Evolutionary conservation across 2,329 filamentous ascomycete species (phyloP).

Genomic region (Sarocladiaceae sp.): DNA sequence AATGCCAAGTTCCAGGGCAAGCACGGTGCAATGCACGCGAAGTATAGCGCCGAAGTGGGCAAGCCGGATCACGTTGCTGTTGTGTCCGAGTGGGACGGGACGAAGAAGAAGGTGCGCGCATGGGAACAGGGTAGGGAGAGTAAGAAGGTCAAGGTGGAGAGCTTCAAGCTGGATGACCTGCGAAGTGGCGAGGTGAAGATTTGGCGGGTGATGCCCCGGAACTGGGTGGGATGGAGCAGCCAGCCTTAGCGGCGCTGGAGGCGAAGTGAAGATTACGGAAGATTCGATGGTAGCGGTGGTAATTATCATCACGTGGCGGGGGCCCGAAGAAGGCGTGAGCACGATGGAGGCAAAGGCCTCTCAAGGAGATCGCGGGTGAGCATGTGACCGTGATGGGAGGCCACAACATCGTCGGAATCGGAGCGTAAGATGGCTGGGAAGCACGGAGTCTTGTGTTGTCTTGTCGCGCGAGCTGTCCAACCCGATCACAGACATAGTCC

Average conservation of each 20-base stretch:
- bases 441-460: not conserved
- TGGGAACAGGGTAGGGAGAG: conserved; percentile 95
- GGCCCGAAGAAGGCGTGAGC: not conserved
- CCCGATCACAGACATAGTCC: no score
- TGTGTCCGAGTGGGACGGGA: conserved; percentile 95
- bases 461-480: no score
- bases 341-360: not conserved
- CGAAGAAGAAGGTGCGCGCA: conserved; percentile 91
- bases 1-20: conserved; percentile 95
- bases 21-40: conserved; percentile 89
- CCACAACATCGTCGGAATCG: no score
- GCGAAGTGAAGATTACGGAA: conserved; percentile 12
- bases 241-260: conserved; percentile 41
- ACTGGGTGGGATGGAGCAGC: conserved; percentile 85
- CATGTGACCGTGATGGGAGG: not conserved
- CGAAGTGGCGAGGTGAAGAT: conserved; percentile 93
- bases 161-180: conserved; percentile 87
- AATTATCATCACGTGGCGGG: not conserved
- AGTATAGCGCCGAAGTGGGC: conserved; percentile 83
- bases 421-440: no score
- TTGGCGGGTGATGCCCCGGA: conserved; percentile 88
- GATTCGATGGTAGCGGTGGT: conserved; percentile 9
- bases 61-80: conserved; percentile 84
- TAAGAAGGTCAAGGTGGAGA: conserved; percentile 89
- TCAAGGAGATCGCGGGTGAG: not conserved